Evolutionary conservation across 768 basidiomycete genomes (phyloP), one percentile per base, ranked within the genome.

Genomic region (Plicaturopsis crispa): DNA sequence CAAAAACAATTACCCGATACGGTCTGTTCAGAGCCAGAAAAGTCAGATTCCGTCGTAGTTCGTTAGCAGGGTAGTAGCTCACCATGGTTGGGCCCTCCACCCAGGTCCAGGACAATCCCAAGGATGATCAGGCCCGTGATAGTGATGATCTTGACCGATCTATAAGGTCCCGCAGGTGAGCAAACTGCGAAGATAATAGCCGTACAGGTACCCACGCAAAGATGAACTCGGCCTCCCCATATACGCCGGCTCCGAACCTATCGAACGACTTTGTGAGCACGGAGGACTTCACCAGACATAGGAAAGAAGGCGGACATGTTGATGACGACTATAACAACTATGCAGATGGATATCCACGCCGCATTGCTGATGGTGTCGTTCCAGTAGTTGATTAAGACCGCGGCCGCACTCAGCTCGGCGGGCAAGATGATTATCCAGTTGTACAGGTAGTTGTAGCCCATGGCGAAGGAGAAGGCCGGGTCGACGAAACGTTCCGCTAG

Each of bases 201-300:
- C 8, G 14, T 28, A 8, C 10, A 14, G 14, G 41, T 6, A 59
- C 56, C 33, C 16, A 66, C 55, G 11, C 80, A 48, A 74, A 72
- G 78, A 78, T 81, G 57, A 82, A 83, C 50, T 82, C 79, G n/a
- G 82, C 59, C 51, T 84, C 80, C 36, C 80, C 79, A 41, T 83
- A 84, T 4, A 80, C 67, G 1, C 65, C 67, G 47, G 6, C 2
- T 21, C 12, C 2, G 19, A 19, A 11, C 16, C 2, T n/a, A n/a
- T n/a, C n/a, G n/a, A n/a, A n/a, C n/a, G n/a, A 8, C 13, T 6
- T 7, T 28, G 23, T 2, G 6, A 5, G 1, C 4, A 12, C 6
- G 23, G 24, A 6, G 10, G 18, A 11, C 1, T 18, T 7, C 23
- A 18, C 6, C n/a, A n/a, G n/a, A n/a, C n/a, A 4, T 16, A 20